A percentile compares a stretch with the other conserved stretches of the same genome.
These are phyloP conservation scores for Colletotrichum sublineola DNA, from an alignment of 2,329 filamentous ascomycete genomes.

Conservation along the genomic window DNA sequence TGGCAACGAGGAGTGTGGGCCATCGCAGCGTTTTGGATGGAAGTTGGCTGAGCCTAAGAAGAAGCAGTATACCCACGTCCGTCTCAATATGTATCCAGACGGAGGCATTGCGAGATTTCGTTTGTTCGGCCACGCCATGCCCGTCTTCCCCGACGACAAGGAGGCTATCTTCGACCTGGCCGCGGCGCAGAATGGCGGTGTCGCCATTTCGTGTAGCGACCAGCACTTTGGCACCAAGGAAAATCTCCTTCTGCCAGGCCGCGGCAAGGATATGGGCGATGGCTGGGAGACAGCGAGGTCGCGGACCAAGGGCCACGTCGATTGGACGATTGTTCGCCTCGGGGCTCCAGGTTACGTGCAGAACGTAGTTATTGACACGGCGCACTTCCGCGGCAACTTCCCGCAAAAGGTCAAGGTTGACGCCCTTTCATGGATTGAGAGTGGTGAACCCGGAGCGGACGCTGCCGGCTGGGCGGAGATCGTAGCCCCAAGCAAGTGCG, in stretches of 20 bases:
- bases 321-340: slow-evolving; percentile 85
- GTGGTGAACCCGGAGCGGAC: slow-evolving; percentile 67
- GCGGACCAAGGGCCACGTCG: slow-evolving; percentile 77
- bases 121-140: slow-evolving; percentile 81
- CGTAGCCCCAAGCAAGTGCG: slow-evolving; percentile 75
- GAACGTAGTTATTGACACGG: slow-evolving; percentile 81
- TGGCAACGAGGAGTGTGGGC: slow-evolving; percentile 77
- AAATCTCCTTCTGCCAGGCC: slow-evolving; percentile 82
- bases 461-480: slow-evolving; percentile 76
- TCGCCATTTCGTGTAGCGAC: slow-evolving; percentile 82
- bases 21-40: slow-evolving; percentile 81
- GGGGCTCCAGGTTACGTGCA: slow-evolving; percentile 75
- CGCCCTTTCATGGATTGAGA: slow-evolving; percentile 67
- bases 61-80: slow-evolving; percentile 83
- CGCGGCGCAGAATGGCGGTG: slow-evolving; percentile 82
- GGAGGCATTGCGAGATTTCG: slow-evolving; percentile 86
- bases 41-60: slow-evolving; percentile 68
- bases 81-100: slow-evolving; percentile 88
- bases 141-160: slow-evolving; percentile 78
- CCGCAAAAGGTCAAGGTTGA: slow-evolving; percentile 81
- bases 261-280: slow-evolving; percentile 88
- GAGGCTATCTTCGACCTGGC: slow-evolving; percentile 80
- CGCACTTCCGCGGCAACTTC: slow-evolving; percentile 87
- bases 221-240: slow-evolving; percentile 88
- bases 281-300: slow-evolving; percentile 89